phyloP scores from a whole-genome alignment of 331 rosid genomes.

The Erythrophleum ivorense region DNA sequence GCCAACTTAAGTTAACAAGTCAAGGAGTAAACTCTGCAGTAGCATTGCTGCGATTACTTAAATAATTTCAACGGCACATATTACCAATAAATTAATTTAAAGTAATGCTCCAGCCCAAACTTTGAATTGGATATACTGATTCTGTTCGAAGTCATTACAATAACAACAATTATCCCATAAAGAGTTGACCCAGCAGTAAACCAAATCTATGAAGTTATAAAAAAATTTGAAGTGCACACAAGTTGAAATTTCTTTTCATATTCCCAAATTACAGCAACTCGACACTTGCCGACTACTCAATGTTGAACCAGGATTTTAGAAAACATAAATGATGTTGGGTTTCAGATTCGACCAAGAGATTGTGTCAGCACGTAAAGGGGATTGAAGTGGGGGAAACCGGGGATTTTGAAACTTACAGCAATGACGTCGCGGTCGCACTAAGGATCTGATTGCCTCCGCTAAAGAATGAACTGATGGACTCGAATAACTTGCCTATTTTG shows the following conservation, averaged over 20 bases:
- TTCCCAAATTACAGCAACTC: neutral
- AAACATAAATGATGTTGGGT: neutral
- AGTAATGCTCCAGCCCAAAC: neutral
- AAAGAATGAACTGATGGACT: constrained; percentile 72
- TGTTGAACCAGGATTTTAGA: constrained; percentile 9
- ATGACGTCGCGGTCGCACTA: constrained; percentile 91
- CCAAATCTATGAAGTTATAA: neutral
- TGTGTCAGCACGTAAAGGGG: neutral
- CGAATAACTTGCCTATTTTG: constrained; percentile 63
- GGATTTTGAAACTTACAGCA: constrained; percentile 47
- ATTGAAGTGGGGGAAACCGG: neutral
- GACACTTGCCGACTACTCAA: neutral
- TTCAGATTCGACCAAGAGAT: neutral
- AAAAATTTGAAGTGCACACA: neutral
- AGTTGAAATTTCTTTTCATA: neutral
- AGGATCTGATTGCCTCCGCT: constrained; percentile 78
- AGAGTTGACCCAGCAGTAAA: neutral
- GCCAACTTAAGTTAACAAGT: neutral
- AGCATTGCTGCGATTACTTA: neutral
- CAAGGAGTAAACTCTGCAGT: constrained; percentile 4
- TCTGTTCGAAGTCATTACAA: neutral
- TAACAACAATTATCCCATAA: neutral
- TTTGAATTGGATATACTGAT: neutral
- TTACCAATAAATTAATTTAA: neutral
- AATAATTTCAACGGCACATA: neutral